Base-by-base conservation (phyloP, 495 filamentous ascomycete genomes). In the Talaromyces liani region DNA sequence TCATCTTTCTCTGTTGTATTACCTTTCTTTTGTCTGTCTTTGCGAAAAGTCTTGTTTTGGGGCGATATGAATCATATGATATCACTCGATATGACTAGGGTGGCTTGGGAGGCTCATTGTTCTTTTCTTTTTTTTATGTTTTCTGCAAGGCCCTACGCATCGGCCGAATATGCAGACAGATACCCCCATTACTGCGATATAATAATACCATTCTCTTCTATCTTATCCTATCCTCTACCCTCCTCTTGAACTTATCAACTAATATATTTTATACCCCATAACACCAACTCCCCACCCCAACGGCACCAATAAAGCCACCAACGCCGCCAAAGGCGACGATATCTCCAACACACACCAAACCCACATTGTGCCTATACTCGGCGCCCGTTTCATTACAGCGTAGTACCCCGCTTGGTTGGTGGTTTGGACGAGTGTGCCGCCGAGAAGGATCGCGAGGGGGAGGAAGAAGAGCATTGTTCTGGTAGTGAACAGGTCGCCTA, bases 261-360 rank as follows among this genome's bases (percentile, higher is more conserved):
- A 62, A 22, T 20, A 33, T 57, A 62, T 63, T 70, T 68, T 7
- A 77, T 93, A 97, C 2, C 88, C 91, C 65, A 84, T 85, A 74
- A 79, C 86, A 82, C 85, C 89, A 8, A 78, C 70, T 4, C 89
- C 80, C 79, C 88, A 98, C 1, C 72, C 75, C 66, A 79, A 62
- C 3, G 79, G 79, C 3, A 79, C 83, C 47, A 91, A 77, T 9
- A 80, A 75, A 8, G 82, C 73, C 33, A 81, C 71, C 7, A 87
- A 70, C 1, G 91, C 89, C 58, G 81, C 86, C 2, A 80, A 72
- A 61, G 95, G 77, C n/a, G 88, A 77, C 41, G 56, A 58, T 76
- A 97, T 84, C 75, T 98, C 94, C 56, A 97, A 78, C 36, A 97
- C 86, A 18, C 88, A 87, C 94, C 93, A 98, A 14, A 98, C 85